Conservation (phyloP, 805 yeast genomes). For the Spathaspora arborariae region DNA sequence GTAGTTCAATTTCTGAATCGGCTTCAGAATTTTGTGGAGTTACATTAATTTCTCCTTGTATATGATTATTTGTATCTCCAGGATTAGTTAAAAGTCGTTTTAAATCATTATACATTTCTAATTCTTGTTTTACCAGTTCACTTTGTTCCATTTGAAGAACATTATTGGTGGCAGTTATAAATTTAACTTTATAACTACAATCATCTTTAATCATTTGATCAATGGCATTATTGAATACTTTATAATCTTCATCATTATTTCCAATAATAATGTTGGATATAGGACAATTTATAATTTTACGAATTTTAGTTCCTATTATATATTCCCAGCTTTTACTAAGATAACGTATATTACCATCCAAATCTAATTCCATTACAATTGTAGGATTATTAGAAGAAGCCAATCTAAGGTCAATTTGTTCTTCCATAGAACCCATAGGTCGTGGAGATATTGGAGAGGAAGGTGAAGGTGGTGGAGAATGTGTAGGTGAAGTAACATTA, state of each 20-base stretch:
- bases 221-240: conserved; percentile 67
- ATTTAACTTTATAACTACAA: conserved; percentile 72
- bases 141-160: not conserved
- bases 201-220: conserved; percentile 70
- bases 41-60: not conserved
- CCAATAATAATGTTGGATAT: conserved; percentile 67
- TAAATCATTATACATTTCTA: conserved; percentile 3
- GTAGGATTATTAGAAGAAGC: conserved; percentile 72
- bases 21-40: conserved; percentile 24
- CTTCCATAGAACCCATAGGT: conserved; percentile 26
- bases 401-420: conserved; percentile 50
- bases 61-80: not conserved
- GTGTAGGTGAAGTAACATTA: not conserved
- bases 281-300: conserved; percentile 52
- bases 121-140: not conserved
- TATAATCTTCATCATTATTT: conserved; percentile 52
- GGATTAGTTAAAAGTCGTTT: conserved; percentile 1
- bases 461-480: not conserved
- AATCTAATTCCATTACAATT: conserved; percentile 77
- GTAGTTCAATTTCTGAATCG: conserved; percentile 5
- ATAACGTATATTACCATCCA: conserved; percentile 74
- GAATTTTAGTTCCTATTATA: conserved; percentile 64
- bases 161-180: conserved; percentile 50
- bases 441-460: not conserved
- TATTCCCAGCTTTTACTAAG: conserved; percentile 75